Evolutionary conservation across 208 protist species (phyloP), one percentile per base, ranked within the genome.

Genomic region (Tritrichomonas musculus): DNA sequence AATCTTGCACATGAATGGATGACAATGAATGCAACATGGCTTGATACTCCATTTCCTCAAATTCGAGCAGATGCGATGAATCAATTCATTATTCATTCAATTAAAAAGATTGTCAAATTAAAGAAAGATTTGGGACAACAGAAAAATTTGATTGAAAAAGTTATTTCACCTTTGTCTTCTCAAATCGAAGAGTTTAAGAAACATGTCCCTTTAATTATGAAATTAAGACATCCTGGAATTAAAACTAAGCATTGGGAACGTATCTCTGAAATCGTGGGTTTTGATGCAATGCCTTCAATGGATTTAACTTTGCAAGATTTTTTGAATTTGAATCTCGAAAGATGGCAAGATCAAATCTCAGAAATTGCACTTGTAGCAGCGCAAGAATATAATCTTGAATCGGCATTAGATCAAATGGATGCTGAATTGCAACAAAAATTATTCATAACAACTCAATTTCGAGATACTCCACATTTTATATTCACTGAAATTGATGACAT

Each of bases 131-230:
- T 82, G 11, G 41, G 33, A 17, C 33, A 82, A 30, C 73, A 82
- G 27, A 30, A 30, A n/a, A 39, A 50, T 50, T 82, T 82, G 25
- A 25, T 82, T 11, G 41, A 30, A 50, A 49, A 39, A 50, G 73
- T 82, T 50, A 39, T 82, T 82, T 20, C 73, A 30, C 73, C 73
- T n/a, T 30, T 82, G 8, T 47, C 41, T 11, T 20, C 33, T 14
- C 73, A 92, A 66, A 92, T 92, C 20, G 50, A 92, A 92, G 82
- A 20, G 14, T 92, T 92, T 50, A 57, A 92, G 55, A 92, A 92
- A 39, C 41, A 50, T 33, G 4, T 92, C 8, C 82, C 82, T n/a
- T 30, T 92, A 5, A 92, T 92, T 36, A 69, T 50, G 3, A 92
- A 92, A 47, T 50, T 92, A 3, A 92, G 82, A 92, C 47, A 92